Conservation (phyloP, 208 protist species). For the Phytomonas sp. region DNA sequence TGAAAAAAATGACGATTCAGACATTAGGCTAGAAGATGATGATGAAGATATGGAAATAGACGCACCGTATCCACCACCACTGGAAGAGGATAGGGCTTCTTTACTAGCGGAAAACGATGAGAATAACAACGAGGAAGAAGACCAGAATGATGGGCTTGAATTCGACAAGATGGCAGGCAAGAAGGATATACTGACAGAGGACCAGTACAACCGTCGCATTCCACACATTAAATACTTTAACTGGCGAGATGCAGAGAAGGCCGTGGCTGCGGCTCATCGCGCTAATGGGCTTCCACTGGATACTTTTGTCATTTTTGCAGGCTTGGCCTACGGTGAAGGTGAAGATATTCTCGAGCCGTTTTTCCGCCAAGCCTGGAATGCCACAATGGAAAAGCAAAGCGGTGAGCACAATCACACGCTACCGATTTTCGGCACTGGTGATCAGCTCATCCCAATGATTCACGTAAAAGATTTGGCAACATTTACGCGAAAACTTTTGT, state of each 20-base stretch:
- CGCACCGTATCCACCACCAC: conserved; percentile 33
- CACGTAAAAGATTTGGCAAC: conserved; percentile 89
- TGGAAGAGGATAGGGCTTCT: not conserved
- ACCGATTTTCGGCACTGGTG: conserved; percentile 84
- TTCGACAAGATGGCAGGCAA: conserved; percentile 7
- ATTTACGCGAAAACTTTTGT: conserved; percentile 60
- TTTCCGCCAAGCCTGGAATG: conserved; percentile 86
- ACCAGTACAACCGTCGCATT: conserved; percentile 90
- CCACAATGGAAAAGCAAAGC: conserved; percentile 10
- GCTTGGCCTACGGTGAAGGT: conserved; percentile 87
- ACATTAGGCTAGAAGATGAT: conserved; percentile 7
- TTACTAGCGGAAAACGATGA: not conserved
- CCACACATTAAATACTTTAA: conserved; percentile 88
- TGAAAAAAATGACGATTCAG: conserved; percentile 21
- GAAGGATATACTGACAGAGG: conserved; percentile 83
- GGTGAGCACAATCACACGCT: conserved; percentile 17
- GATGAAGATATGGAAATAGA: conserved; percentile 18
- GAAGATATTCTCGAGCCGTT: conserved; percentile 82
- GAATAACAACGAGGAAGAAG: conserved; percentile 16
- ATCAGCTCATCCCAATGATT: conserved; percentile 86
- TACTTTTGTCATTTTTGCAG: conserved; percentile 86
- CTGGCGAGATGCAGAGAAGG: conserved; percentile 90
- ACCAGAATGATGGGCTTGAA: conserved; percentile 19
- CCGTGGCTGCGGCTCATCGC: conserved; percentile 72
- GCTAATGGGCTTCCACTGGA: conserved; percentile 68